phyloP scores from a whole-genome alignment of 2,329 filamentous ascomycete species.

The Cladorrhinum sp. region DNA sequence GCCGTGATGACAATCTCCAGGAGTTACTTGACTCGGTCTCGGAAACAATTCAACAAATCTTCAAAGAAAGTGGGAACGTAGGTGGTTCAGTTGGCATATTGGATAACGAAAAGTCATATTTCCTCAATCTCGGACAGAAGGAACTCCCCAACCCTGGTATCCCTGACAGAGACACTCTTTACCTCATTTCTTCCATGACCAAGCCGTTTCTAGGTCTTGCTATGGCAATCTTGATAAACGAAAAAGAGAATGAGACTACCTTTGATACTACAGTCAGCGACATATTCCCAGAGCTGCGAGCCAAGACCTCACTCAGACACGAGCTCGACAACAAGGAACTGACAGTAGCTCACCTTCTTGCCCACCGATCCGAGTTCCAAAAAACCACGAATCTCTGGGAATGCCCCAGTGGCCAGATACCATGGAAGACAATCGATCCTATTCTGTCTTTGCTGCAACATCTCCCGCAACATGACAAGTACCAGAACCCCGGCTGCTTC shows the following conservation, averaged over 20 bases:
- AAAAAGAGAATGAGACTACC: slow-evolving; percentile 2
- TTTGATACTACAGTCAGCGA: slow-evolving; percentile 11
- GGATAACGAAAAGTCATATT: not conserved
- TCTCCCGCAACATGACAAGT: slow-evolving; percentile 7
- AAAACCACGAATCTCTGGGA: slow-evolving; percentile 20
- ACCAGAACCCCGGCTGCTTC: slow-evolving; percentile 1
- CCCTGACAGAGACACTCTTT: slow-evolving; percentile 5
- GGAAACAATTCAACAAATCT: slow-evolving; percentile 3
- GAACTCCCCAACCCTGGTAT: not conserved
- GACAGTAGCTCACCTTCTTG: slow-evolving; percentile 15
- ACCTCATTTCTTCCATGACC: slow-evolving; percentile 19
- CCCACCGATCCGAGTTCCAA: slow-evolving; percentile 16
- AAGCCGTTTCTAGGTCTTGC: slow-evolving; percentile 18
- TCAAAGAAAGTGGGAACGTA: slow-evolving; percentile 7
- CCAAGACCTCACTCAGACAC: not conserved
- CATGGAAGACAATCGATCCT: slow-evolving; percentile 9
- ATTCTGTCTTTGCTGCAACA: not conserved
- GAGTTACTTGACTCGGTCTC: not conserved
- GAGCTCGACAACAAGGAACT: slow-evolving; percentile 1
- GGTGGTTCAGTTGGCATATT: slow-evolving; percentile 11
- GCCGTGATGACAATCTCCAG: not conserved
- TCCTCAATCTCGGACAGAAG: slow-evolving; percentile 1
- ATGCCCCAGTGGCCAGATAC: slow-evolving; percentile 14
- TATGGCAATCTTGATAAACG: slow-evolving; percentile 12
- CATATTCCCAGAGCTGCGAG: slow-evolving; percentile 7